Conservation (phyloP, 192 early-diverging fungal genomes). For the Backusella parvicylindrica region DNA sequence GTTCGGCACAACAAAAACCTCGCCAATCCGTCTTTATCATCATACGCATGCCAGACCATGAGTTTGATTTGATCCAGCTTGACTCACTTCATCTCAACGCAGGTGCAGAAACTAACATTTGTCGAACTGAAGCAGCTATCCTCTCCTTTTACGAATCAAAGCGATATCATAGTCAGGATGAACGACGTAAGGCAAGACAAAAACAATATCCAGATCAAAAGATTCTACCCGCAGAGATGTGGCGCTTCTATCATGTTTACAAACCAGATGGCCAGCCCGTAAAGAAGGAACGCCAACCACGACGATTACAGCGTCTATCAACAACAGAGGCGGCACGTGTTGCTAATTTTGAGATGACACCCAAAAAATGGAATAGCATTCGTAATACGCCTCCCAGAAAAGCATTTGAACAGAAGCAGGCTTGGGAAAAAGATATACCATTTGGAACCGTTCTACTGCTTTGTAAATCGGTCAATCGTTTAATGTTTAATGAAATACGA, state of each 20-base stretch:
- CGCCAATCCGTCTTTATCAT: background rate
- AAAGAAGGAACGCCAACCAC: background rate
- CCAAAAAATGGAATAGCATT: conserved; percentile 4
- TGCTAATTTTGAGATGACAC: conserved; percentile 5
- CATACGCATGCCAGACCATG: conserved; percentile 4
- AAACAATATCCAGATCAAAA: background rate
- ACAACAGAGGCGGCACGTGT: background rate
- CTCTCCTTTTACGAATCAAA: conserved; percentile 7
- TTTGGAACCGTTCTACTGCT: background rate
- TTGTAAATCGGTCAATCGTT: conserved; percentile 1
- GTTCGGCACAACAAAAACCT: background rate
- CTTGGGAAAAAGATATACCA: conserved; percentile 14
- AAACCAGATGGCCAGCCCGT: background rate
- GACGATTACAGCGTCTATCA: background rate
- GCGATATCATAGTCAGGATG: background rate
- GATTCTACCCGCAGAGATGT: background rate
- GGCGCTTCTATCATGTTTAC: conserved; percentile 9
- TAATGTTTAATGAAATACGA: conserved; percentile 3
- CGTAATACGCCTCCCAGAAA: background rate
- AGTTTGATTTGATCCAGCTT: background rate
- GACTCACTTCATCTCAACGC: conserved; percentile 1
- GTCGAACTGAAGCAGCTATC: background rate
- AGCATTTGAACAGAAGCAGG: background rate
- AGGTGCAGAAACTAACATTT: background rate
- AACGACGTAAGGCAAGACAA: background rate